Percentiles rank a stretch among this genome's conserved stretches.
phyloP scores from a whole-genome alignment of 169 alveolate genomes.

The Plasmodium gonderi region DNA sequence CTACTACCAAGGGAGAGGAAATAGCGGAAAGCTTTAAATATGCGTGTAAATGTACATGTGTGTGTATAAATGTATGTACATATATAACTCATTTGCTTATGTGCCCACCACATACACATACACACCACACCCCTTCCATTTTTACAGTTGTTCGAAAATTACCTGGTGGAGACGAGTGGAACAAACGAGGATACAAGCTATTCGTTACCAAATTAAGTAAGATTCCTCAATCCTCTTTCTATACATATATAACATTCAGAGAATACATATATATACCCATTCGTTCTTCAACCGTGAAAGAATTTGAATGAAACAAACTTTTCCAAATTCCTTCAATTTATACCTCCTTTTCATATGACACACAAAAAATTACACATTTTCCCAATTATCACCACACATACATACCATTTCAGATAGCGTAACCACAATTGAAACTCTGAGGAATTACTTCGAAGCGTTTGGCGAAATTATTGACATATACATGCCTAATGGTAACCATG shows the following conservation, averaged over 20 bases:
- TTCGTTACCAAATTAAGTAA: constrained; percentile 60
- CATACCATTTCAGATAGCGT: constrained; percentile 62
- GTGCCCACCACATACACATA: background rate
- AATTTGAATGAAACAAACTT: no score
- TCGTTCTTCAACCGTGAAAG: no score
- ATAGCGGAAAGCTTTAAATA: background rate
- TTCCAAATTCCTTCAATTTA: no score
- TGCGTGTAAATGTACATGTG: background rate
- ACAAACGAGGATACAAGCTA: constrained; percentile 55
- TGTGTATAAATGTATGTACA: background rate
- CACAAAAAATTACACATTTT: no score
- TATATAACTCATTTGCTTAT: background rate
- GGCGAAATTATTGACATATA: constrained; percentile 69
- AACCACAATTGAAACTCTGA: constrained; percentile 42
- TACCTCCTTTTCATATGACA: no score
- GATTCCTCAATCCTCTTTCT: background rate
- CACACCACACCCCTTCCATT: background rate
- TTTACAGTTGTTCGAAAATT: constrained; percentile 22
- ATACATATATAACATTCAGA: background rate
- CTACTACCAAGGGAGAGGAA: background rate
- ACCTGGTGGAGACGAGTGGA: constrained; percentile 70
- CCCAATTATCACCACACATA: no score
- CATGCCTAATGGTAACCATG: constrained; percentile 54
- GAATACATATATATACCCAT: background rate
- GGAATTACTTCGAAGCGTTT: constrained; percentile 40